phyloP scores from a whole-genome alignment of 2,329 filamentous ascomycete genomes.

The Dactylellina haptotyla region DNA sequence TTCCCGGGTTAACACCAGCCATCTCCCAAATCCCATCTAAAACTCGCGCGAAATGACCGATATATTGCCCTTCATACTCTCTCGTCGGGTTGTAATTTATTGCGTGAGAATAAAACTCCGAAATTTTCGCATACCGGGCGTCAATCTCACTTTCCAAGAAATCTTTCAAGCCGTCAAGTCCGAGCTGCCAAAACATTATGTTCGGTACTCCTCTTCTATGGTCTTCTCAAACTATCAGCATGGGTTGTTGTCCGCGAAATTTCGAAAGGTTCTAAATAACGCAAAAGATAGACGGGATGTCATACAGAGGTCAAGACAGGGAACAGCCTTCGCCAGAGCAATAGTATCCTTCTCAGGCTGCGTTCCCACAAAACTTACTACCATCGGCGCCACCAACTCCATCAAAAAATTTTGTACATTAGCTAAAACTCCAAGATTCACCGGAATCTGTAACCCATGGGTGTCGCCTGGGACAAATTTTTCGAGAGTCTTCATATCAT shows the following conservation, averaged over 20 bases:
- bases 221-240: neutral
- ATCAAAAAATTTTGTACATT: neutral
- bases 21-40: constrained; percentile 19
- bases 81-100: neutral
- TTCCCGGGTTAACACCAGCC: too few species aligned
- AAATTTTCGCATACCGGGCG: neutral
- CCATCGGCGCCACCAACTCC: neutral
- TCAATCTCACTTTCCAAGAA: constrained; percentile 4
- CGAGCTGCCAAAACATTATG: constrained; percentile 19
- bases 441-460: neutral
- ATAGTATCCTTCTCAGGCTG: neutral
- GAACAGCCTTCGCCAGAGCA: neutral
- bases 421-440: constrained; percentile 1
- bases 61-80: constrained; percentile 1
- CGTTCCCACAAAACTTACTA: neutral
- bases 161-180: neutral
- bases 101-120: constrained; percentile 3
- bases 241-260: neutral
- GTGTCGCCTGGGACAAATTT: neutral
- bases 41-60: neutral
- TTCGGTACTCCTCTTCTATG: constrained; percentile 22
- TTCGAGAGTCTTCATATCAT: neutral
- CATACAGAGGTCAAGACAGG: constrained; percentile 21
- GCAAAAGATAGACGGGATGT: neutral
- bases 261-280: neutral